Evolutionary conservation across 1,139 yeast species (phyloP).

Genomic region (Hansenula sp.): DNA sequence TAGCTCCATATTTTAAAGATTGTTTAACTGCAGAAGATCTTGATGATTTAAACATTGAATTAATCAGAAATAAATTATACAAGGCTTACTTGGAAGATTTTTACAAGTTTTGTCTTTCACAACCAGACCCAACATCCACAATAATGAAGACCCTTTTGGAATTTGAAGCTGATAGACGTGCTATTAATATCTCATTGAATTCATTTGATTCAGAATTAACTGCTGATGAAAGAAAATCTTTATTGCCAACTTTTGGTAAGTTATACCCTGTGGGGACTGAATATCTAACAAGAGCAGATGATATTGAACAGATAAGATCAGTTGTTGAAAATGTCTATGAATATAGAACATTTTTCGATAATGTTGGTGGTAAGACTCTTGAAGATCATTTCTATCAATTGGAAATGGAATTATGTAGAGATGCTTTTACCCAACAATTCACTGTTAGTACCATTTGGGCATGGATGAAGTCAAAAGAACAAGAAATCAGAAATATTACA

Average conservation of each 20-base stretch:
- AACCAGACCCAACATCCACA: constrained; percentile 73
- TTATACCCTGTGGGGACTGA: constrained; percentile 73
- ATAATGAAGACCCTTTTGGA: constrained; percentile 72
- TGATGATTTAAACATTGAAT: constrained; percentile 93
- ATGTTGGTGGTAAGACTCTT: constrained; percentile 50
- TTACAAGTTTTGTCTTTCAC: constrained; percentile 52
- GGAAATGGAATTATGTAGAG: constrained; percentile 89
- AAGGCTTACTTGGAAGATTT: constrained; percentile 92
- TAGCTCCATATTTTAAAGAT: constrained; percentile 93
- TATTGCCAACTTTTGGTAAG: constrained; percentile 79
- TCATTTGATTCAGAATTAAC: constrained; percentile 79
- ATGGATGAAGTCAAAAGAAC: constrained; percentile 93
- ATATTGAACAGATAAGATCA: constrained; percentile 74
- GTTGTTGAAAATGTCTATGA: constrained; percentile 73
- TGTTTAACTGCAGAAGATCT: constrained; percentile 91
- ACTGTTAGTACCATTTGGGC: constrained; percentile 92
- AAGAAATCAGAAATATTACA: constrained; percentile 91
- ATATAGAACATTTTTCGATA: constrained; percentile 71
- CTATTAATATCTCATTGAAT: constrained; percentile 86
- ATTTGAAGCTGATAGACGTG: constrained; percentile 94
- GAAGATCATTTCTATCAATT: constrained; percentile 92
- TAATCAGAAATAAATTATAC: constrained; percentile 86
- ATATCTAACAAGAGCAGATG: constrained; percentile 73
- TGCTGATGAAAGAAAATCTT: constrained; percentile 59
- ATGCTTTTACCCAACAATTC: constrained; percentile 96